A percentile compares a stretch with the other conserved stretches of the same genome.
phyloP scores from a whole-genome alignment of 2,329 filamentous ascomycete species.

The Colletotrichum cuscutae region DNA sequence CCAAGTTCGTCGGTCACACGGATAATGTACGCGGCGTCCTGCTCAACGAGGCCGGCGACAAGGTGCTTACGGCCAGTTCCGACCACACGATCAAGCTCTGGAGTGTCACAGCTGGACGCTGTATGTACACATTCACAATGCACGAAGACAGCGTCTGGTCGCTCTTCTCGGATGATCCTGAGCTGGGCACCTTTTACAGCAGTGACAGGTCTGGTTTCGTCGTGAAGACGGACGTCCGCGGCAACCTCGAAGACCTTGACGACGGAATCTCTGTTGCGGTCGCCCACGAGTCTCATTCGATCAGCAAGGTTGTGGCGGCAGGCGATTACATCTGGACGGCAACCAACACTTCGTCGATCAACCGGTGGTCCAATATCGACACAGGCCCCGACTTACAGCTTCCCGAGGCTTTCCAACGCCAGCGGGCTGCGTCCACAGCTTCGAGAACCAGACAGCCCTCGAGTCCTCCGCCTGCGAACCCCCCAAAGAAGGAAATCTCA shows the following conservation, averaged over 20 bases:
- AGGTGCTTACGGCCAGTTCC: conserved; percentile 91
- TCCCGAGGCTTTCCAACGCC: conserved; percentile 63
- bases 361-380: conserved; percentile 89
- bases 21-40: conserved; percentile 94
- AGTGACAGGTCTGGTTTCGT: conserved; percentile 91
- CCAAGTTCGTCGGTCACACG: conserved; percentile 96
- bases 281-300: conserved; percentile 89
- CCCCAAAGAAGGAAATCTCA: conserved; percentile 74
- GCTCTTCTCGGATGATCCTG: conserved; percentile 87
- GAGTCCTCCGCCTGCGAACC: conserved; percentile 46
- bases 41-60: conserved; percentile 88
- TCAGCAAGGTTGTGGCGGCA: conserved; percentile 74
- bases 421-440: conserved; percentile 56
- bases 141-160: conserved; percentile 99
- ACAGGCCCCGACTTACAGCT: conserved; percentile 77
- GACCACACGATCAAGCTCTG: conserved; percentile 98
- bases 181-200: conserved; percentile 92
- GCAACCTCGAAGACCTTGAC: conserved; percentile 74
- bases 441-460: conserved; percentile 39
- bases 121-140: conserved; percentile 99
- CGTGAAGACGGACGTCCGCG: conserved; percentile 93
- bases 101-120: conserved; percentile 94
- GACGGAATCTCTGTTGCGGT: conserved; percentile 92
- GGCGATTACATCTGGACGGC: conserved; percentile 90
- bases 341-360: conserved; percentile 90